These are phyloP conservation scores for Phytopythium kandeliae DNA, from an alignment of 352 stramenopile species.

Conservation along the genomic window DNA sequence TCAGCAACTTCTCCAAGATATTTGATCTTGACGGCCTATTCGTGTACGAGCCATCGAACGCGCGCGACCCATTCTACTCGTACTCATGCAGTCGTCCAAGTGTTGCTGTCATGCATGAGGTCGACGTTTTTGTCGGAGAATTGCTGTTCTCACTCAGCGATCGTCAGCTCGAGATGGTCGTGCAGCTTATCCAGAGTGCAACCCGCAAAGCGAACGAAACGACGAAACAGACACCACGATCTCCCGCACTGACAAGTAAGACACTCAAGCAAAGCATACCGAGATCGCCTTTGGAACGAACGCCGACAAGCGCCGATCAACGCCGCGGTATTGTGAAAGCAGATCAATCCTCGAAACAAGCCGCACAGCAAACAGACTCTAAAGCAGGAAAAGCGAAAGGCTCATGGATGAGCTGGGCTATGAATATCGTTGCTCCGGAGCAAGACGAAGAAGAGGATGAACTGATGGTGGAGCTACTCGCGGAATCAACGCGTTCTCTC, in stretches of 20 bases:
- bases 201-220: slow-evolving; percentile 21
- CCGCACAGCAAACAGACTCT: background rate
- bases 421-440: slow-evolving; percentile 42
- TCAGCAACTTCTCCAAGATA: slow-evolving; percentile 12
- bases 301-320: background rate
- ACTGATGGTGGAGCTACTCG: slow-evolving; percentile 60
- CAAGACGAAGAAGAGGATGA: slow-evolving; percentile 63
- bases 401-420: slow-evolving; percentile 70
- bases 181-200: slow-evolving; percentile 46
- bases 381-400: slow-evolving; percentile 11
- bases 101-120: slow-evolving; percentile 44
- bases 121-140: slow-evolving; percentile 68
- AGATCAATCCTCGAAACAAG: background rate
- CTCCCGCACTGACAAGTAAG: background rate
- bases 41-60: slow-evolving; percentile 32
- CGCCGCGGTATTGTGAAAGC: background rate
- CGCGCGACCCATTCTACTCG: slow-evolving; percentile 60
- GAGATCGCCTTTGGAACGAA: background rate
- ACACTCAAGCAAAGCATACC: background rate
- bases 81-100: slow-evolving; percentile 49
- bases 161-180: slow-evolving; percentile 77
- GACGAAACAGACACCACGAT: background rate
- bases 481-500: slow-evolving; percentile 53
- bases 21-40: slow-evolving; percentile 35
- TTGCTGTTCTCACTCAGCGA: slow-evolving; percentile 78